phyloP scores from a whole-genome alignment of 2,329 filamentous ascomycete genomes.

The Phialophora chinensis region DNA sequence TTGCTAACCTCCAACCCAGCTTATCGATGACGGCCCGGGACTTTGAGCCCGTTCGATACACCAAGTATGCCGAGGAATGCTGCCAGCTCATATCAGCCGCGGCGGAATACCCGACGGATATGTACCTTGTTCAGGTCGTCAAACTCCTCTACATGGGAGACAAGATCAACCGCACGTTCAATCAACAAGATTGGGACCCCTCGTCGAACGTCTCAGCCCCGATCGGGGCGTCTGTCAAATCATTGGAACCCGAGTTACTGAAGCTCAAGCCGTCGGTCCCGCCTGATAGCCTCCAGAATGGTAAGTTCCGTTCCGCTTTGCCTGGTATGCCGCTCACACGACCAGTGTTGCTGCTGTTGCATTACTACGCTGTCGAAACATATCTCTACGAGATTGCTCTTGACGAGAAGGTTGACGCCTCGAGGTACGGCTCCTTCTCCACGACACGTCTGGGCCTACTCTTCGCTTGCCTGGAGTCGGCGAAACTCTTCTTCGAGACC shows the following conservation, averaged over 20 bases:
- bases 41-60: conserved; percentile 59
- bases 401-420: conserved; percentile 48
- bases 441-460: conserved; percentile 58
- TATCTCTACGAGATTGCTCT: conserved; percentile 41
- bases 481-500: conserved; percentile 58
- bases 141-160: conserved; percentile 59
- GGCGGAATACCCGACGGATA: conserved; percentile 57
- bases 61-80: conserved; percentile 60
- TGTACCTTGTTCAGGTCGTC: conserved; percentile 55
- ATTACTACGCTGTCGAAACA: conserved; percentile 42
- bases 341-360: conserved; percentile 39
- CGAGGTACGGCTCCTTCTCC: conserved; percentile 45
- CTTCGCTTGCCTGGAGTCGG: conserved; percentile 56
- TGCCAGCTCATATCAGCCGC: conserved; percentile 53
- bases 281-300: conserved; percentile 5
- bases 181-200: conserved; percentile 33
- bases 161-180: conserved; percentile 50
- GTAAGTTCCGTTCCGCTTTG: conserved; percentile 1
- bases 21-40: conserved; percentile 47
- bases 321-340: background rate
- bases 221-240: conserved; percentile 47
- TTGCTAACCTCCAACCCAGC: conserved; percentile 2
- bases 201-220: conserved; percentile 31
- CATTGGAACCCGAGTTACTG: conserved; percentile 53
- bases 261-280: conserved; percentile 33